Evolutionary conservation across 768 basidiomycete genomes (phyloP).

Genomic region (Suillus discolor): DNA sequence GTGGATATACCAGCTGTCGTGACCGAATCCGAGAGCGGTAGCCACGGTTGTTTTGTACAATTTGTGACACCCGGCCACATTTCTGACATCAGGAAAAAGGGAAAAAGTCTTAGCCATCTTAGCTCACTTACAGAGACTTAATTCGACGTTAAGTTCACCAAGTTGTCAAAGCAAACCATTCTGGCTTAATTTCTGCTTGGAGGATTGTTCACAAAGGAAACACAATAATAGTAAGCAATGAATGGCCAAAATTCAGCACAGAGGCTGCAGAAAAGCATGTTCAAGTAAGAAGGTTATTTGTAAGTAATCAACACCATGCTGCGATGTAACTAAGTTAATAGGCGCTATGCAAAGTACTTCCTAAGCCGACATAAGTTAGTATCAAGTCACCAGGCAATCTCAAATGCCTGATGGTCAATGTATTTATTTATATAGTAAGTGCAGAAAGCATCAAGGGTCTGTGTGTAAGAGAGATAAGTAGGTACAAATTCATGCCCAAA

Average conservation of each 20-base stretch:
- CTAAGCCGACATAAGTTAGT: too few relatives aligned
- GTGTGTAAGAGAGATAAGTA: conserved; percentile 12
- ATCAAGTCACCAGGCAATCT: too few relatives aligned
- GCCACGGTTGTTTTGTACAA: too few relatives aligned
- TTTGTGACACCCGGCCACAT: too few relatives aligned
- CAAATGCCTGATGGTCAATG: too few relatives aligned
- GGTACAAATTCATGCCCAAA: conserved; percentile 22
- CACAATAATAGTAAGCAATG: not conserved
- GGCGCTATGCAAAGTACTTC: not conserved
- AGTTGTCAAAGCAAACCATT: not conserved
- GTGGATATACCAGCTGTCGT: too few relatives aligned
- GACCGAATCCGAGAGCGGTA: too few relatives aligned
- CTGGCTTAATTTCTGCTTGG: not conserved
- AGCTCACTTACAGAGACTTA: not conserved
- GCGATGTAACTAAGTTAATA: not conserved
- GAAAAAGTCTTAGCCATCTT: not conserved
- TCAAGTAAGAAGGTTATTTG: not conserved
- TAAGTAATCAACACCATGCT: not conserved
- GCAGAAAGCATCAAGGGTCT: too few relatives aligned
- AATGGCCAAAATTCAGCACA: not conserved
- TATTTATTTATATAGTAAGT: too few relatives aligned
- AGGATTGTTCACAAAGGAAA: not conserved
- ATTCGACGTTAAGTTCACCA: not conserved
- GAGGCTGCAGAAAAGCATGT: not conserved
- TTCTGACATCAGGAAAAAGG: not conserved